phyloP scores from a whole-genome alignment of 768 basidiomycete genomes.

The Pisolithus albus region DNA sequence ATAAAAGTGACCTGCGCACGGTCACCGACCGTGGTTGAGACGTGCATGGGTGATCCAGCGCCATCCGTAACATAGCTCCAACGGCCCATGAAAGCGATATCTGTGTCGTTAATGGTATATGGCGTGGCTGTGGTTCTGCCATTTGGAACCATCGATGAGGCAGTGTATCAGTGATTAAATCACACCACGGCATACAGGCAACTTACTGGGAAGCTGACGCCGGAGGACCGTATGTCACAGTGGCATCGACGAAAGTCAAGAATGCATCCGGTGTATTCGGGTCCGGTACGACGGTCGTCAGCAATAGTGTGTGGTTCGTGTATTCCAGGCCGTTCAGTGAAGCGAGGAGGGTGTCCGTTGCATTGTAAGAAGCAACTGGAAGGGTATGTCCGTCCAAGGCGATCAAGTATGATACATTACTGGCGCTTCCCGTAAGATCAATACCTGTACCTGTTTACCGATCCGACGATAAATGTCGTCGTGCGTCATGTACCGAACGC shows the following conservation, averaged over 20 bases:
- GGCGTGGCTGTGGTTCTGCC: conserved; percentile 29
- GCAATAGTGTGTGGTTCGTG: conserved; percentile 46
- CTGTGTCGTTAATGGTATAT: conserved; percentile 37
- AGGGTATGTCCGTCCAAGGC: conserved; percentile 42
- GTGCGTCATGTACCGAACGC: background rate
- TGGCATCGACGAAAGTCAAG: conserved; percentile 53
- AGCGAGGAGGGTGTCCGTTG: conserved; percentile 39
- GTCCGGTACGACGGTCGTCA: conserved; percentile 41
- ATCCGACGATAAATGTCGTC: background rate
- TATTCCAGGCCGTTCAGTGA: conserved; percentile 42
- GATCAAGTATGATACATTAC: conserved; percentile 39
- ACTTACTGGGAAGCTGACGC: conserved; percentile 30
- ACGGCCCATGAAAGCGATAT: conserved; percentile 45
- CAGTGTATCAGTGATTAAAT: conserved; percentile 3
- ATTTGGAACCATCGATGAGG: background rate
- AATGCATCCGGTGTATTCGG: conserved; percentile 28
- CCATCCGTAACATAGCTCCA: conserved; percentile 43
- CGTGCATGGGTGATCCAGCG: conserved; percentile 25
- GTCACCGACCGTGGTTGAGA: conserved; percentile 39
- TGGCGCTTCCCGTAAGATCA: conserved; percentile 48
- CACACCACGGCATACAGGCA: conserved; percentile 2
- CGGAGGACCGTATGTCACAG: conserved; percentile 38
- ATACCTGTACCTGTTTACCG: conserved; percentile 55
- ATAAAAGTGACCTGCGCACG: conserved; percentile 36
- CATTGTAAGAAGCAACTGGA: conserved; percentile 19